A percentile compares a stretch with the other conserved stretches of the same genome.
Conservation (phyloP, 1,284 basidiomycete genomes). For the Microbotryum silenes-acaulis region DNA sequence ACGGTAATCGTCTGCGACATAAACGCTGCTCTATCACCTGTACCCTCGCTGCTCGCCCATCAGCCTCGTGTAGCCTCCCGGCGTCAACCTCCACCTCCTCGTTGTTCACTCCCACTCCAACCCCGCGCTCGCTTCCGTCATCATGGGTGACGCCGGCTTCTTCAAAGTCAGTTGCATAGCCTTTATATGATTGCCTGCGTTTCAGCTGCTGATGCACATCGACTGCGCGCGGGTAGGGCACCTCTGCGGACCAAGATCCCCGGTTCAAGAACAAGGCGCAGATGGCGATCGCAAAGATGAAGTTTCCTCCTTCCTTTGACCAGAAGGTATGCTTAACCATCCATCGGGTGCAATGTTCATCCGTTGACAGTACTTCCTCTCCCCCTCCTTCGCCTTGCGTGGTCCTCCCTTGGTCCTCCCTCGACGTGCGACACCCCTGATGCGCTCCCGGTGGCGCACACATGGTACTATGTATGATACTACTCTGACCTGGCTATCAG, state of each 20-base stretch:
- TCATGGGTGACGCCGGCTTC: too few species aligned
- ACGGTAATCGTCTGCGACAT: too few species aligned
- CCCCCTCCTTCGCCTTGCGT: not conserved
- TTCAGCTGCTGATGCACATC: not conserved
- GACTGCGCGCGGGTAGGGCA: not conserved
- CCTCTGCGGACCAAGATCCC: constrained; percentile 36
- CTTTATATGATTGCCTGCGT: too few species aligned
- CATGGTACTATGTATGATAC: not conserved
- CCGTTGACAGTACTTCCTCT: not conserved
- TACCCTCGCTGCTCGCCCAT: too few species aligned
- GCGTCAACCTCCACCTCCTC: too few species aligned
- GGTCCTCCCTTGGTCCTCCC: too few species aligned
- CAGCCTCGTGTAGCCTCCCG: too few species aligned
- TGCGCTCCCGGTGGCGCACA: constrained; percentile 5
- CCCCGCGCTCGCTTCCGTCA: too few species aligned
- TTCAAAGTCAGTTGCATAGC: too few species aligned
- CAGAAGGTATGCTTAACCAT: constrained; percentile 56
- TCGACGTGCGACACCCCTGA: not conserved
- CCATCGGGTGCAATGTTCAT: not conserved
- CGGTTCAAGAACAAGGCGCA: constrained; percentile 94
- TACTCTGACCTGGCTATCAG: constrained; percentile 42
- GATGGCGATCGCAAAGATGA: constrained; percentile 75
- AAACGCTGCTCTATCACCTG: too few species aligned
- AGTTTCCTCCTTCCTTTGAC: constrained; percentile 82
- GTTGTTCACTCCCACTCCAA: too few species aligned